A percentile compares a stretch with the other conserved stretches of the same genome.
phyloP scores from a whole-genome alignment of 1,284 basidiomycete genomes.

The Malassezia sympodialis region DNA sequence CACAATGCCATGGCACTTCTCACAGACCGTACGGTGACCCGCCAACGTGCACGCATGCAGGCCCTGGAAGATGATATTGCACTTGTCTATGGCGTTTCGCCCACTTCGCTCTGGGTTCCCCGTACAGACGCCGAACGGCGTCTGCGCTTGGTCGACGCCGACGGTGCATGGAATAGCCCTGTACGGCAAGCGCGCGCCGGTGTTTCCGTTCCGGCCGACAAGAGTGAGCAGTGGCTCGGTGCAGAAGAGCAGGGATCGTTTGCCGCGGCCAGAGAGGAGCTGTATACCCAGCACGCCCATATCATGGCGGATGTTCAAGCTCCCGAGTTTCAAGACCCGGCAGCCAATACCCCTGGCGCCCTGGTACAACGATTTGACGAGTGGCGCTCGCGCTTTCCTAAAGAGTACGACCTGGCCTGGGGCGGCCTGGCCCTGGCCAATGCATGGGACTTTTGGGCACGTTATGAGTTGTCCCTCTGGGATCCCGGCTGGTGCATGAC shows the following conservation, averaged over 20 bases:
- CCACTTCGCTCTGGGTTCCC: slow-evolving; percentile 17
- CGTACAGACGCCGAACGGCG: background rate
- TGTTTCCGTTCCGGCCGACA: background rate
- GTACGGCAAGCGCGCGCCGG: slow-evolving; percentile 4
- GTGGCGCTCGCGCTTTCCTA: slow-evolving; percentile 27
- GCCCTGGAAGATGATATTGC: slow-evolving; percentile 23
- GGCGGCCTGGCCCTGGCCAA: slow-evolving; percentile 36
- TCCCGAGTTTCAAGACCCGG: slow-evolving; percentile 31
- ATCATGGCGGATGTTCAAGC: slow-evolving; percentile 33
- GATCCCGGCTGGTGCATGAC: slow-evolving; percentile 15
- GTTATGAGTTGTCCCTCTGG: slow-evolving; percentile 28
- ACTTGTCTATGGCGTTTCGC: slow-evolving; percentile 19
- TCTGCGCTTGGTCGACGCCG: background rate
- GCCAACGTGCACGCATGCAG: slow-evolving; percentile 17
- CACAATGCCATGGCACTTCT: slow-evolving; percentile 20
- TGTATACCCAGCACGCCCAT: slow-evolving; percentile 15
- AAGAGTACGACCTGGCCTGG: slow-evolving; percentile 38
- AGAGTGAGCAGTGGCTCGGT: slow-evolving; percentile 1
- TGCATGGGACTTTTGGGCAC: slow-evolving; percentile 41
- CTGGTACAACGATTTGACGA: slow-evolving; percentile 30
- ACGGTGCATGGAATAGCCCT: slow-evolving; percentile 8
- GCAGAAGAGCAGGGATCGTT: background rate
- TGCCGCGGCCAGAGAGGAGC: slow-evolving; percentile 1
- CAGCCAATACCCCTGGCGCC: slow-evolving; percentile 15
- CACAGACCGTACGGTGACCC: slow-evolving; percentile 17